Conservation (phyloP, 129 eudicot genomes). For the Pittosporum tobira region DNA sequence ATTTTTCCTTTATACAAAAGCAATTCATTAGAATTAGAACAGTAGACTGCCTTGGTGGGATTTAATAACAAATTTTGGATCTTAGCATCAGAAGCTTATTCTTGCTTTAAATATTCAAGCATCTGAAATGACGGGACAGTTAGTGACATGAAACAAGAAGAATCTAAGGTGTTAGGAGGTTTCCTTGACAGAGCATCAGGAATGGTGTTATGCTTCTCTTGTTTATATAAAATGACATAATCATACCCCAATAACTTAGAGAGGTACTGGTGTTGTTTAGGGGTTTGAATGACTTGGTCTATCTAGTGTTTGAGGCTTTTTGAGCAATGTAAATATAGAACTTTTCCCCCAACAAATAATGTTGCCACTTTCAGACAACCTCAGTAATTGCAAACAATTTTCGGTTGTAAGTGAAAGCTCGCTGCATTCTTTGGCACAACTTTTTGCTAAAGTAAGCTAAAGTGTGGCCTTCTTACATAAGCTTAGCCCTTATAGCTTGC, state of each 20-base stretch:
- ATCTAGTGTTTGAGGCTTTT: background rate
- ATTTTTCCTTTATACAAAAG: no score
- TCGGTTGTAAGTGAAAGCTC: background rate
- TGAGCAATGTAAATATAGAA: background rate
- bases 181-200: conserved; percentile 7
- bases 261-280: conserved; percentile 3
- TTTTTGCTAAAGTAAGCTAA: no score
- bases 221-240: conserved; percentile 5
- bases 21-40: no score
- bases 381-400: conserved; percentile 2
- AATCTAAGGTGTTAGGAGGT: background rate
- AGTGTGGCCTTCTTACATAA: no score
- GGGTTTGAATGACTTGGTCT: background rate
- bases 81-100: no score
- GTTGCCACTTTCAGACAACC: background rate
- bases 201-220: background rate
- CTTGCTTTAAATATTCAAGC: no score
- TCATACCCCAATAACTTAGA: conserved; percentile 5
- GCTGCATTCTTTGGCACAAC: background rate
- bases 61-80: no score
- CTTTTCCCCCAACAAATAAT: background rate
- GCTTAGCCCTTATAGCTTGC: no score
- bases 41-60: no score
- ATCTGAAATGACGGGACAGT: no score
- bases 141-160: background rate